phyloP scores from a whole-genome alignment of 768 basidiomycete genomes.

The Lactifluus subvellereus region DNA sequence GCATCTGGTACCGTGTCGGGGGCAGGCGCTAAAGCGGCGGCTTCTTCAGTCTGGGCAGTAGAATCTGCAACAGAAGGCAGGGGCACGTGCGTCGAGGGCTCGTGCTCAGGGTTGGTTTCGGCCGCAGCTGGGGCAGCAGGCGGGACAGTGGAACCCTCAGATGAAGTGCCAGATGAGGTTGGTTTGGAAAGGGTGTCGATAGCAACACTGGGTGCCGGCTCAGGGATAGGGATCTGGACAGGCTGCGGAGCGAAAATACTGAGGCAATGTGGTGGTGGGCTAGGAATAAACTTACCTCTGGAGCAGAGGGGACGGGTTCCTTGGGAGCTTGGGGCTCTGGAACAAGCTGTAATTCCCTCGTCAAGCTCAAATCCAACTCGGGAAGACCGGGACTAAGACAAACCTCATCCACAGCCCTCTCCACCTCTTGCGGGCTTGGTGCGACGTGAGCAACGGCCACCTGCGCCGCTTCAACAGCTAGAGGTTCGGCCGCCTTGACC shows the following conservation, averaged over 20 bases:
- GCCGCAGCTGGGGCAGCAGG: background rate
- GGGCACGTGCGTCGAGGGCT: conserved; percentile 18
- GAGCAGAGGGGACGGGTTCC: background rate
- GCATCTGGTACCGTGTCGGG: conserved; percentile 1
- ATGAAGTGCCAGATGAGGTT: background rate
- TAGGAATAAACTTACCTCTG: background rate
- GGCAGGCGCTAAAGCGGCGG: background rate
- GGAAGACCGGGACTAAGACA: background rate
- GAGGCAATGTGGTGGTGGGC: background rate
- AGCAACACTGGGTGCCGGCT: background rate
- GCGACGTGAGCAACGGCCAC: conserved; percentile 7
- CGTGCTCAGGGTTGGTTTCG: background rate
- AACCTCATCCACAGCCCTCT: conserved; percentile 9
- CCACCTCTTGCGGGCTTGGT: conserved; percentile 12
- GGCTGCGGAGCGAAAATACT: background rate
- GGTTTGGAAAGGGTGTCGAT: too few relatives aligned
- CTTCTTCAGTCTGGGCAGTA: background rate
- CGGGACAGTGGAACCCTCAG: background rate
- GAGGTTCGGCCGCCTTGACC: background rate
- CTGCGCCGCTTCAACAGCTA: conserved; percentile 7
- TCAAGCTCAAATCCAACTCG: background rate
- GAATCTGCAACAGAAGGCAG: background rate
- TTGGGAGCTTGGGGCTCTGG: background rate
- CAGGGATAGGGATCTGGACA: background rate
- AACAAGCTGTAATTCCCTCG: background rate